Percentiles rank a stretch among this genome's conserved stretches.
Evolutionary conservation across 129 eudicot species (phyloP).

Genomic region (Arctium lappa): DNA sequence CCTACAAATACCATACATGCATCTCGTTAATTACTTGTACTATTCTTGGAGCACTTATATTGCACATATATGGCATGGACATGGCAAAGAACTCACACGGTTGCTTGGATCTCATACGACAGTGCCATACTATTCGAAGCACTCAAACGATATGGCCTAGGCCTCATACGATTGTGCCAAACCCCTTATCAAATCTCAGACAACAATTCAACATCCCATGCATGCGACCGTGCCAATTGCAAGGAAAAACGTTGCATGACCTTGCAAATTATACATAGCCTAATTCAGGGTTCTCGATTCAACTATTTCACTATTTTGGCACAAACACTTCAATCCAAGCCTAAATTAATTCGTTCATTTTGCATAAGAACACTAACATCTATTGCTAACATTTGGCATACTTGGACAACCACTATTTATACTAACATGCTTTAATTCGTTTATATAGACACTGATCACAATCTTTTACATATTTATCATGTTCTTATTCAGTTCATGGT

Average conservation of each 20-base stretch:
- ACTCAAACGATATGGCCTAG: neutral
- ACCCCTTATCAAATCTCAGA: neutral
- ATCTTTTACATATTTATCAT: too few relatives aligned
- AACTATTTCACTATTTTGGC: neutral
- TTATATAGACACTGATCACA: neutral
- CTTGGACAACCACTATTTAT: neutral
- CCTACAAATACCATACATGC: too few relatives aligned
- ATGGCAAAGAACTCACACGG: neutral
- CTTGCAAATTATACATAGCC: too few relatives aligned
- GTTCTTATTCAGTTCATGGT: neutral
- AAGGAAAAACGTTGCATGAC: neutral
- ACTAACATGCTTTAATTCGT: neutral
- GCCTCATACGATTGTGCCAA: neutral
- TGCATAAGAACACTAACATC: neutral
- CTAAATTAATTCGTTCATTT: too few relatives aligned
- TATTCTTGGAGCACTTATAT: neutral
- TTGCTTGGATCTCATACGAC: neutral
- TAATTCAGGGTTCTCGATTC: neutral
- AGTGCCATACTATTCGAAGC: neutral
- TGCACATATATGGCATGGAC: neutral
- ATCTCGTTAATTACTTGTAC: neutral
- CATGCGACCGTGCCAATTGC: neutral
- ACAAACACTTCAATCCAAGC: neutral
- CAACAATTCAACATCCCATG: neutral
- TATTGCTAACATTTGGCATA: neutral